phyloP scores from a whole-genome alignment of 139 green algal species.

The Mychonastes homosphaera region DNA sequence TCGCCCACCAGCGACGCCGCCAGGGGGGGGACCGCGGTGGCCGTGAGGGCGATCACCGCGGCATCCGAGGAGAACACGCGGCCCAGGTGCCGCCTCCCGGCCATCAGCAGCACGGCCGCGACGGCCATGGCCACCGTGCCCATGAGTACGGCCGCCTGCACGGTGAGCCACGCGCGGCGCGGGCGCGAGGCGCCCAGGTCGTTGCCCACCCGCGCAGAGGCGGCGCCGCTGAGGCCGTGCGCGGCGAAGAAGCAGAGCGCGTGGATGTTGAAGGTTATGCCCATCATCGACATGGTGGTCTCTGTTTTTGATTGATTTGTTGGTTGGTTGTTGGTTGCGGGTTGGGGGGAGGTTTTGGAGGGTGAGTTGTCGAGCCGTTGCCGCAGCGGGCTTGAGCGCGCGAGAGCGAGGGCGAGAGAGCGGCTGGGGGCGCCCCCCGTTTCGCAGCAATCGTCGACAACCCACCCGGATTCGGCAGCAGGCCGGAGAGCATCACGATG shows the following conservation, averaged over 20 bases:
- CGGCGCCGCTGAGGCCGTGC: constrained; percentile 37
- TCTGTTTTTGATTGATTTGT: too few relatives aligned
- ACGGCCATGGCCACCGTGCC: constrained; percentile 40
- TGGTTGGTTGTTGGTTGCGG: too few relatives aligned
- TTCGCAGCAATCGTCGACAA: background rate
- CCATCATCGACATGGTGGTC: constrained; percentile 64
- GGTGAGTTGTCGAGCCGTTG: too few relatives aligned
- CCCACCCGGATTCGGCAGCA: constrained; percentile 26
- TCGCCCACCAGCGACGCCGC: constrained; percentile 42
- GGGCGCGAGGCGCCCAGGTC: constrained; percentile 45
- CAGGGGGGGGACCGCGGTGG: constrained; percentile 29
- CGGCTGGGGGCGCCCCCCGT: background rate
- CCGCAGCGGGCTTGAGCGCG: background rate
- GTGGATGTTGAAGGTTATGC: constrained; percentile 57
- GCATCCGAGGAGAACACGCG: constrained; percentile 30
- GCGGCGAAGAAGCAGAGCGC: constrained; percentile 57
- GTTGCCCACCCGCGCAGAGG: constrained; percentile 48
- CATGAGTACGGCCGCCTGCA: constrained; percentile 43
- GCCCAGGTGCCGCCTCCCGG: constrained; percentile 20
- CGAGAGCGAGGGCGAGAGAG: background rate
- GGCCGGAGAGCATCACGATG: constrained; percentile 45
- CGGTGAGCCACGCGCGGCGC: constrained; percentile 39
- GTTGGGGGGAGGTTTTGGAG: constrained; percentile 22
- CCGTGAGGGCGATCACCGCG: constrained; percentile 32
- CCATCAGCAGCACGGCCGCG: constrained; percentile 28